phyloP scores from a whole-genome alignment of 202 grass and related monocot genomes.

The Zoysia matrella region DNA sequence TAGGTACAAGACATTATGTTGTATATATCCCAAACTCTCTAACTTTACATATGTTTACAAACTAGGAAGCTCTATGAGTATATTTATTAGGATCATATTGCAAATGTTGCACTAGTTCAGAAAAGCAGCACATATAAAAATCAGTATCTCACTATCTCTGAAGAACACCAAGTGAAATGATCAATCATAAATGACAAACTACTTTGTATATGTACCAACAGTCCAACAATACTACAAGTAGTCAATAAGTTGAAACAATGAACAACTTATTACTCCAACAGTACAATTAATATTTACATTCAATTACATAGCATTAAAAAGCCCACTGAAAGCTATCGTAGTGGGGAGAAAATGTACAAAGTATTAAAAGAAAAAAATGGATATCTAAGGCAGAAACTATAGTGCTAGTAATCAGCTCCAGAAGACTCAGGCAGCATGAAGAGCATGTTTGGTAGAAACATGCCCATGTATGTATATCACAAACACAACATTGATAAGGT shows the following conservation, averaged over 20 bases:
- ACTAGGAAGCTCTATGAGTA: too few relatives aligned
- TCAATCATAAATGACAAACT: slow-evolving; percentile 16
- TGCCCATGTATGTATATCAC: slow-evolving; percentile 36
- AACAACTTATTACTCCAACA: slow-evolving; percentile 20
- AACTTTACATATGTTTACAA: slow-evolving; percentile 10
- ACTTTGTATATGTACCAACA: slow-evolving; percentile 13
- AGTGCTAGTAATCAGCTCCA: slow-evolving; percentile 48
- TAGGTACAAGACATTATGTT: not conserved
- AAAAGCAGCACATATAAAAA: slow-evolving; percentile 21
- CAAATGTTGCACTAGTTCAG: too few relatives aligned
- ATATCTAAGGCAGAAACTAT: slow-evolving; percentile 28
- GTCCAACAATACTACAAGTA: not conserved
- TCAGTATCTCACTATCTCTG: not conserved
- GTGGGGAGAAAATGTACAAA: slow-evolving; percentile 43
- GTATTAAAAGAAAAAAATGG: slow-evolving; percentile 9
- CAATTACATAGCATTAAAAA: slow-evolving; percentile 50
- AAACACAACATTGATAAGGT: slow-evolving; percentile 28
- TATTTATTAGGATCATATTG: too few relatives aligned
- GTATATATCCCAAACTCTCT: not conserved
- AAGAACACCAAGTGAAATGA: slow-evolving; percentile 24
- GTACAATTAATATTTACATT: slow-evolving; percentile 46
- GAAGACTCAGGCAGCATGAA: slow-evolving; percentile 22
- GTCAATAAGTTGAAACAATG: not conserved
- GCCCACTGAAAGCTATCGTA: slow-evolving; percentile 25
- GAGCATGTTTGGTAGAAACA: slow-evolving; percentile 44